These are phyloP conservation scores for Barbarea vulgaris DNA, from an alignment of 345 rosid species.

Conservation along the genomic window DNA sequence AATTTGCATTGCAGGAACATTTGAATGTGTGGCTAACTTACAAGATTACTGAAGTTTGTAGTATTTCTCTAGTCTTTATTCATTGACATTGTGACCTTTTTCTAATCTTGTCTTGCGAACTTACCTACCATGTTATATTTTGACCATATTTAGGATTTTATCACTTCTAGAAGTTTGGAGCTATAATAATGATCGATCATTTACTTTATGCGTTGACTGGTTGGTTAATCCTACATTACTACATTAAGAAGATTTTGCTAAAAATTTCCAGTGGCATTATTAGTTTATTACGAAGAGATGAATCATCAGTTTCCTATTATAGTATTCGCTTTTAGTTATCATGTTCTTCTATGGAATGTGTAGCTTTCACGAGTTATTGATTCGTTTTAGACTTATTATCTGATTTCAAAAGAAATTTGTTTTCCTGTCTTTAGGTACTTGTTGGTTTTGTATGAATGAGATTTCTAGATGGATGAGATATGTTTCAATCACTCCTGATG, in stretches of 20 bases:
- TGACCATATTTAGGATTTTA: background rate
- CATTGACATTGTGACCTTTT: background rate
- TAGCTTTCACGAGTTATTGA: background rate
- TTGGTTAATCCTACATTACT: background rate
- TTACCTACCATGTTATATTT: too few species aligned
- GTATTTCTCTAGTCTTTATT: background rate
- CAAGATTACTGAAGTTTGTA: too few species aligned
- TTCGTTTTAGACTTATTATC: background rate
- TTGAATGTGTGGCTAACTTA: too few species aligned
- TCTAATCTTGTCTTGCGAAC: background rate
- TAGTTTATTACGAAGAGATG: background rate
- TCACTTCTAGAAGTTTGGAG: background rate
- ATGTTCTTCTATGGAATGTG: background rate
- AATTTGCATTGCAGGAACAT: too few species aligned
- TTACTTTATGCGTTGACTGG: background rate
- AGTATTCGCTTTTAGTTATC: background rate
- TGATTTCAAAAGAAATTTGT: background rate
- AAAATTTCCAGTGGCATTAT: background rate
- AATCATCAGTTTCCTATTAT: background rate
- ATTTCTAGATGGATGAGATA: too few species aligned
- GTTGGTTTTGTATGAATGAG: background rate
- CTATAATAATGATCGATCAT: background rate
- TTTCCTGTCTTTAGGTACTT: background rate
- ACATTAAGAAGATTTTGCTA: background rate
- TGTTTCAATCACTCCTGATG: slow-evolving; percentile 27